A percentile compares a stretch with the other conserved stretches of the same genome.
These are phyloP conservation scores for Stropharia rugosoannulata DNA, from an alignment of 768 basidiomycete genomes.

Conservation along the genomic window DNA sequence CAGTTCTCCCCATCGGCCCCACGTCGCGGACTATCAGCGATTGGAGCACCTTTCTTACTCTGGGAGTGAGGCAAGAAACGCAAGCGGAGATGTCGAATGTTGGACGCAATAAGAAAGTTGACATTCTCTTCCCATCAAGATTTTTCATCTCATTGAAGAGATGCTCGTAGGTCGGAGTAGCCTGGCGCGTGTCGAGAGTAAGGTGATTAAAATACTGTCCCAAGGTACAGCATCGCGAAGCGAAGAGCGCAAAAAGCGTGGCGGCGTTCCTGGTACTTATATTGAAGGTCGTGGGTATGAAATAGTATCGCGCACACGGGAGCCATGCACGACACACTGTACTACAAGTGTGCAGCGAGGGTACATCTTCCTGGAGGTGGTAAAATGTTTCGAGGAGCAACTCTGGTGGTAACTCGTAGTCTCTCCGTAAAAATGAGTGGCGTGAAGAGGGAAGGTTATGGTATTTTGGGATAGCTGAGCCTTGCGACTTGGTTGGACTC, in stretches of 20 bases:
- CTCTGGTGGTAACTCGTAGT: no score
- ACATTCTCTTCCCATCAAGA: neutral
- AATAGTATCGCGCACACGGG: slow-evolving; percentile 4
- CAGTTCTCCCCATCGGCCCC: neutral
- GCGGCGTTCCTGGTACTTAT: neutral
- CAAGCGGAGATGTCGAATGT: slow-evolving; percentile 2
- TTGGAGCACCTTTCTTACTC: neutral
- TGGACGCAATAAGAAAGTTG: neutral
- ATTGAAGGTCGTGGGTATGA: neutral
- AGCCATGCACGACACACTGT: slow-evolving; percentile 1
- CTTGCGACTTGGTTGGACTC: no score
- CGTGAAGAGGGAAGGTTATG: no score
- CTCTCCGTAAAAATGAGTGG: no score
- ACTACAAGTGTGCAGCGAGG: neutral
- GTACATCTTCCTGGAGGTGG: no score
- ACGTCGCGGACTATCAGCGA: slow-evolving; percentile 2
- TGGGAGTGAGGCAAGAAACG: neutral
- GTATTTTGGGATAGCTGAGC: no score
- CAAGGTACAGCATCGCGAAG: neutral
- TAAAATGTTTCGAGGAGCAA: no score
- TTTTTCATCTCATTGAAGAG: neutral
- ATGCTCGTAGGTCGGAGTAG: neutral
- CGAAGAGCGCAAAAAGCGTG: neutral
- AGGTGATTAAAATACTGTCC: slow-evolving; percentile 1
- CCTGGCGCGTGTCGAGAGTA: neutral